These are phyloP conservation scores for Talaromyces sp. DNA, from an alignment of 2,329 filamentous ascomycete genomes.

Conservation along the genomic window DNA sequence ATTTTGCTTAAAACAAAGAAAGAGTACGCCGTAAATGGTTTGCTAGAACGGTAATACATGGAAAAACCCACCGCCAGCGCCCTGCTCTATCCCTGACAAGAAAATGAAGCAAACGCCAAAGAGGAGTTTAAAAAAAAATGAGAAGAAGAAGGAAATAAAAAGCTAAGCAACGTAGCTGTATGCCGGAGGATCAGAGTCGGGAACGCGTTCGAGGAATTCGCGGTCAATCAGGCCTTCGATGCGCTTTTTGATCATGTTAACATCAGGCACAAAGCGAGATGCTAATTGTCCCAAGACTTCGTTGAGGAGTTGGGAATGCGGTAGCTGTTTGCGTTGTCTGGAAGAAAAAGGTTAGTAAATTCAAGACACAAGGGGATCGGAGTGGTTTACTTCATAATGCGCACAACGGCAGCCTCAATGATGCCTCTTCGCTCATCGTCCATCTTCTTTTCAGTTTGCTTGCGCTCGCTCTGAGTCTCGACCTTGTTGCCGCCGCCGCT, in stretches of 20 bases:
- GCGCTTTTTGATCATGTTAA: conserved; percentile 49
- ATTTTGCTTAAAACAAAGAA: neutral
- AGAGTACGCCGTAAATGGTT: neutral
- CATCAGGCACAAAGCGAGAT: conserved; percentile 45
- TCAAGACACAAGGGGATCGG: neutral
- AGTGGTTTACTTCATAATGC: conserved; percentile 49
- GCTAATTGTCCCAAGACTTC: conserved; percentile 47
- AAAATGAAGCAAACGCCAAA: neutral
- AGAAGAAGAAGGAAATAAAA: neutral
- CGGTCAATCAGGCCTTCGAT: conserved; percentile 51
- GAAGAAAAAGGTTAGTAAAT: conserved; percentile 1
- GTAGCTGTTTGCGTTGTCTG: conserved; percentile 45
- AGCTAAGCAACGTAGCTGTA: conserved; percentile 41
- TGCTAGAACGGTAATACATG: neutral
- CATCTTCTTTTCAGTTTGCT: conserved; percentile 46
- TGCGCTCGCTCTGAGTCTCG: conserved; percentile 62
- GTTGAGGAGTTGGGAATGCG: conserved; percentile 45
- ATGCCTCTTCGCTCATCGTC: conserved; percentile 44
- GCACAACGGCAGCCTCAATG: conserved; percentile 49
- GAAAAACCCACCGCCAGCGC: neutral
- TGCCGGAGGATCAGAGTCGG: conserved; percentile 37
- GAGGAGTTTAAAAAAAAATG: neutral
- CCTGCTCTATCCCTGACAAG: neutral
- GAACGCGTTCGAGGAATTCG: conserved; percentile 45
- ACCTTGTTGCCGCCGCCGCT: conserved; percentile 72